Conservation (phyloP, 345 rosid species). For the Pseudoturritis turrita region DNA sequence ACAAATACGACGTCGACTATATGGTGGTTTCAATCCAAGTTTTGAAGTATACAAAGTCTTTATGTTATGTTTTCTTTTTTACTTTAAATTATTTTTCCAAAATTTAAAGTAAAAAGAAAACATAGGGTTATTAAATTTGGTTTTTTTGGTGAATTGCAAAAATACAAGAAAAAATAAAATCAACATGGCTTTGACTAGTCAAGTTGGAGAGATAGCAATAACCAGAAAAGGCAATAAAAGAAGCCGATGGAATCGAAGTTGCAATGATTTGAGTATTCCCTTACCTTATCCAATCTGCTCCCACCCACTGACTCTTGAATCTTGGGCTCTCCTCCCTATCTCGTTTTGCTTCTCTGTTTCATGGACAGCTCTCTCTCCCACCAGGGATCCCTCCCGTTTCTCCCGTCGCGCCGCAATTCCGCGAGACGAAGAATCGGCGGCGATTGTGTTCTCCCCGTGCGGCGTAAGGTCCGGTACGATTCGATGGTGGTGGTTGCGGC, state of each 20-base stretch:
- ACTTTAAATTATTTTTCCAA: no score
- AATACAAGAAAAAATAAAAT: neutral
- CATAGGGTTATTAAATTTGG: no score
- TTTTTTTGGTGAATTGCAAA: neutral
- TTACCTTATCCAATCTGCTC: slow-evolving; percentile 19
- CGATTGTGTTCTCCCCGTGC: neutral
- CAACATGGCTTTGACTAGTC: neutral
- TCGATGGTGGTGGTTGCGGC: slow-evolving; percentile 27
- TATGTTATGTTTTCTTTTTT: no score
- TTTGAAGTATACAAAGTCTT: no score
- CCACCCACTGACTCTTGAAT: slow-evolving; percentile 7
- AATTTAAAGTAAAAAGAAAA: no score
- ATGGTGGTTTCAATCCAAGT: no score
- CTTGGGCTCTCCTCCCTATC: neutral
- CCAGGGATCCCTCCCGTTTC: slow-evolving; percentile 26
- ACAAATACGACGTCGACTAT: no score
- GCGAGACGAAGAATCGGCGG: neutral
- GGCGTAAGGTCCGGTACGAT: slow-evolving; percentile 13
- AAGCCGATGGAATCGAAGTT: neutral
- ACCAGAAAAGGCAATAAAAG: neutral
- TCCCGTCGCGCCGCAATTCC: slow-evolving; percentile 15
- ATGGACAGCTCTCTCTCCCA: slow-evolving; percentile 52
- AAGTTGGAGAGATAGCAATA: neutral
- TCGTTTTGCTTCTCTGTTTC: slow-evolving; percentile 5
- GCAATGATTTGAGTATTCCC: neutral